Base-by-base conservation (phyloP, 495 filamentous ascomycete species). In the Hyaloscypha hepaticicola region DNA sequence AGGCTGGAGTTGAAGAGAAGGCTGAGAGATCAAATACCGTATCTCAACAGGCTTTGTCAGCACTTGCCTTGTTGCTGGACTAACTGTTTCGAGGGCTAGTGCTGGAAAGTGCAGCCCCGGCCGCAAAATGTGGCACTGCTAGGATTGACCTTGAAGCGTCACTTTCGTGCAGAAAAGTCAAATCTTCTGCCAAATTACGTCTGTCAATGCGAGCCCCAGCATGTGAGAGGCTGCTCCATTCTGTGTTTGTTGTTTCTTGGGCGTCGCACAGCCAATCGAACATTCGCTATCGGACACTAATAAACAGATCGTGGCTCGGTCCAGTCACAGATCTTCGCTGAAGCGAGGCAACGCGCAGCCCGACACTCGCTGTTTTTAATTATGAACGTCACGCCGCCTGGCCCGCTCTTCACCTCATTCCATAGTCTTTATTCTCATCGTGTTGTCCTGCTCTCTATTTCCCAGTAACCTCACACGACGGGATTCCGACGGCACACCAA, bases 181-280 rank as follows among this genome's bases (percentile, higher is more conserved):
- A 53, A 53, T 25, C 4, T 45, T 45, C 5, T 53, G 50, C 16
- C 56, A 58, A 58, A 58, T 58, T 58, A 45, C 33, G 28, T 14
- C 24, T 19, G 33, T 58, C 56, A 58, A 58, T 58, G 56, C 56
- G n/a, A 58, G 33, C 50, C 50, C 50, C 50, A 53, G 29, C 33
- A 7, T 7, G 31, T 31, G 53, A 45, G 38, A 45, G 38, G 38
- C 16, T 19, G 38, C 6, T 14, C 38, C 38, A 33, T 45, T 16
- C 38, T 45, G 19, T 24, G 25, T 56, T n/a, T 56, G 53, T 56
- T 56, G 53, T 56, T 56, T n/a, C n/a, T 24, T 16, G 38, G 38
- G 38, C 38, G 38, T 3, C 38, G 38, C 38, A 16, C 16, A 45
- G 0, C 38, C 38, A 45, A 45, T 45, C 38, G 19, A 45, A 45